These are phyloP conservation scores for Prillingera fragicola DNA, from an alignment of 1,284 basidiomycete genomes.

Conservation along the genomic window DNA sequence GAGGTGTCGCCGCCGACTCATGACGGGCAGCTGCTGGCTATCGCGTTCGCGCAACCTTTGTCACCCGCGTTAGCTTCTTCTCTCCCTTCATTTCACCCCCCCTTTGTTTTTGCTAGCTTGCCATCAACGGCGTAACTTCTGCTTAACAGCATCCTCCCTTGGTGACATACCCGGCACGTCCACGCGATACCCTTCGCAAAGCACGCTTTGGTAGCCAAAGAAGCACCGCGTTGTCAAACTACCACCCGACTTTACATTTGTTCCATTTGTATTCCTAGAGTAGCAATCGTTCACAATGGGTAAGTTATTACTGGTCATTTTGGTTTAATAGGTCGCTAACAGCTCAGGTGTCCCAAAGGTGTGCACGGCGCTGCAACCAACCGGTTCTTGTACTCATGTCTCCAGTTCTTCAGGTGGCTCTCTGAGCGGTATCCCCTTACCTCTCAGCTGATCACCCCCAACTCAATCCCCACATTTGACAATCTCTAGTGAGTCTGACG, in stretches of 20 bases:
- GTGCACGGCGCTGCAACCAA: not conserved
- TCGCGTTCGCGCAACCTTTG: too few species aligned
- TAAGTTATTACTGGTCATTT: constrained; percentile 9
- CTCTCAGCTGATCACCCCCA: constrained; percentile 95
- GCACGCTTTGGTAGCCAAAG: not conserved
- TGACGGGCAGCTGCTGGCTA: too few species aligned
- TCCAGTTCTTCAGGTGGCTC: constrained; percentile 56
- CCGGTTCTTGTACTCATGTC: constrained; percentile 4
- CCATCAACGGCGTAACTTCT: too few species aligned
- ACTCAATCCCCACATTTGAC: constrained; percentile 54
- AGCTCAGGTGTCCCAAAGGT: constrained; percentile 37
- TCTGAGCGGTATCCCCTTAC: constrained; percentile 95
- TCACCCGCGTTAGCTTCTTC: too few species aligned
- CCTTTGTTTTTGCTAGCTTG: too few species aligned
- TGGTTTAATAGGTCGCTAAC: not conserved
- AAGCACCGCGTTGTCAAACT: too few species aligned
- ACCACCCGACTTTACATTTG: not conserved
- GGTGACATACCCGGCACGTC: too few species aligned
- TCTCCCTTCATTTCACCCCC: too few species aligned
- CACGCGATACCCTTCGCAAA: constrained; percentile 1
- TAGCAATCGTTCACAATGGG: constrained; percentile 24
- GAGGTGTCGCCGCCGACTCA: too few species aligned
- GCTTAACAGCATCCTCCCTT: too few species aligned
- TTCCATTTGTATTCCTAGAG: constrained; percentile 4
- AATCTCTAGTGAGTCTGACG: constrained; percentile 48